Evolutionary conservation across 805 yeast genomes (phyloP), one percentile per base, ranked within the genome.

Genomic region (Ogataea philodendri): DNA sequence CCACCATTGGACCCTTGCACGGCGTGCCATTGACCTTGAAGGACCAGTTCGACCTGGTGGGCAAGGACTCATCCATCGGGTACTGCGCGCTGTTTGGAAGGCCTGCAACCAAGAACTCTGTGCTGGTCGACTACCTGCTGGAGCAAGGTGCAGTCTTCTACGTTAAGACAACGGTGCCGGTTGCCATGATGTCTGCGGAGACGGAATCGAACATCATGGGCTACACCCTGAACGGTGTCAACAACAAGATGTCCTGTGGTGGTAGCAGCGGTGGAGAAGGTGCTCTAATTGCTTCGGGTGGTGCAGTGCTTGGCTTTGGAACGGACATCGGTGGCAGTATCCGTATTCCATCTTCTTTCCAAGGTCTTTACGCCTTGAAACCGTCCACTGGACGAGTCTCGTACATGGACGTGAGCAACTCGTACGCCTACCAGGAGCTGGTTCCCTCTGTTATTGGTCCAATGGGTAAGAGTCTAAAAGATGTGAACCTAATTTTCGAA

Each of bases 1-100:
- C 70, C 43, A 56, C 69, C 2, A 51, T 73, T 22, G 85, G 85
- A 18, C 80, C 83, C 2, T 65, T 80, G 30, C 85, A 80, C 47
- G 87, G 87, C 2, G 58, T 80, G 19, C 87, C 86, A 49, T 57
- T 51, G 51, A 60, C 49, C 0, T 42, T 67, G 33, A 67, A 67
- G 49, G 79, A 73, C 41, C 65, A 66, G 31, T 57, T 70, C 36
- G 64, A 69, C 38, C 48, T 76, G 35, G 59, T 59, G 35, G 81
- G 78, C 3, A 63, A 65, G 15, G 69, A 69, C 7, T 62, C 80
- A 3, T 55, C 74, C 9, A 57, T 72, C 44, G 82, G 81, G 4
- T 67, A 66, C 40, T 30, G 68, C 26, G 62, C 63, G n/a, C 65
- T 59, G n/a, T 22, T 29, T 19, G 25, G 51, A 30, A 49, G 43